A percentile compares a stretch with the other conserved stretches of the same genome.
These are phyloP conservation scores for Phascolomyces articulosus DNA, from an alignment of 371 early-diverging fungal genomes.

Conservation along the genomic window DNA sequence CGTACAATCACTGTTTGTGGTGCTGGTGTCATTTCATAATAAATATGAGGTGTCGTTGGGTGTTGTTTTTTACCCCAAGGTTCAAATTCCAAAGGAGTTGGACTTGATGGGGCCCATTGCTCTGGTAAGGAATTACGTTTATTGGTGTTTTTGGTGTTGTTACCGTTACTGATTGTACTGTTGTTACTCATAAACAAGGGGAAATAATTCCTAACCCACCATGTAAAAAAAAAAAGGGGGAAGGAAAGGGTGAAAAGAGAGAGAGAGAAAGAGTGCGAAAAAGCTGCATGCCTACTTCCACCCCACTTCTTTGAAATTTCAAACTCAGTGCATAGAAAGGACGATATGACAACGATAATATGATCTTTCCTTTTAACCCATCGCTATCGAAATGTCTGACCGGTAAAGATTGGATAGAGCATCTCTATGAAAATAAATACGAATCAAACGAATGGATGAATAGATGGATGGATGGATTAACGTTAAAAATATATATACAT, in stretches of 20 bases:
- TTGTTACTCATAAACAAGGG: not conserved
- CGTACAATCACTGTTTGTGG: constrained; percentile 46
- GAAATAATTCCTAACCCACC: not conserved
- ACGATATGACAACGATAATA: not conserved
- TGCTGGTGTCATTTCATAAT: constrained; percentile 40
- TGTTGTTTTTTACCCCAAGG: constrained; percentile 1
- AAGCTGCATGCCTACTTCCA: not conserved
- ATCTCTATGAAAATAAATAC: not conserved
- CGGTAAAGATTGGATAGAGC: not conserved
- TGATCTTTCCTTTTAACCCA: not conserved
- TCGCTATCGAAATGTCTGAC: constrained; percentile 4
- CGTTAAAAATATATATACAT: constrained; percentile 1
- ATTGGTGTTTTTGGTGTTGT: not conserved
- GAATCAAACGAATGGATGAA: constrained; percentile 15
- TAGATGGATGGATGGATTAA: constrained; percentile 24
- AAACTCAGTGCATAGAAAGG: not conserved
- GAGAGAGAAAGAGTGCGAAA: not conserved
- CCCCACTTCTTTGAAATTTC: not conserved
- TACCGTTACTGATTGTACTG: not conserved
- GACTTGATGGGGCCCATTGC: not conserved
- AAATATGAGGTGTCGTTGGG: constrained; percentile 15
- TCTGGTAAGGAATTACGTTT: not conserved
- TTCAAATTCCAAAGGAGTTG: not conserved
- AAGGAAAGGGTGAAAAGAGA: not conserved
- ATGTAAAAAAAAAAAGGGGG: not conserved